phyloP scores from a whole-genome alignment of 2,329 filamentous ascomycete species.

The Verticillium albo-atrum region DNA sequence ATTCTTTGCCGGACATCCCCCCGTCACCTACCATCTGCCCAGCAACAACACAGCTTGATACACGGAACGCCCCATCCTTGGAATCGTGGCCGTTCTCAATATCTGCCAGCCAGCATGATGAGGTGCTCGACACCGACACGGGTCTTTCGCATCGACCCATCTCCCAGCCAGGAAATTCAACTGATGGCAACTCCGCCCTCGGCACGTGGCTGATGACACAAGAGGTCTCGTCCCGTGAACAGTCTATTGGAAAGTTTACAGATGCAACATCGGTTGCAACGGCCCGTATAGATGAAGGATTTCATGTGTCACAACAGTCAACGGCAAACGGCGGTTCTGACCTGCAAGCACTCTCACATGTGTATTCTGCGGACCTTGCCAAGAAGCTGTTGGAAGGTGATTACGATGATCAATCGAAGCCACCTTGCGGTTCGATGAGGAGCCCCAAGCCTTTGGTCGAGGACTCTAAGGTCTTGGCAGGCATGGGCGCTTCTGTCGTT shows the following conservation, averaged over 20 bases:
- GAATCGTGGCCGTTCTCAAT: constrained; percentile 14
- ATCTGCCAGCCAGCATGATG: neutral
- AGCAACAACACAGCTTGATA: neutral
- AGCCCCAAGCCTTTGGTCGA: too few species aligned
- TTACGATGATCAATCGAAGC: neutral
- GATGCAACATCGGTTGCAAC: neutral
- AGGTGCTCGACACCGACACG: neutral
- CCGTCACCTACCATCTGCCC: constrained; percentile 8
- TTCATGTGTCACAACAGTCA: neutral
- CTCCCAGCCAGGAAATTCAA: constrained; percentile 5
- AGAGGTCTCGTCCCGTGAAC: constrained; percentile 1
- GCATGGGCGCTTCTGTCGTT: neutral
- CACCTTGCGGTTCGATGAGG: neutral
- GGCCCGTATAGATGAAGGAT: neutral
- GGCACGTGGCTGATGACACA: constrained; percentile 9
- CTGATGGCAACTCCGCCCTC: constrained; percentile 2
- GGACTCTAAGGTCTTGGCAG: neutral
- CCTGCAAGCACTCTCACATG: neutral
- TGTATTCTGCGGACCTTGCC: neutral
- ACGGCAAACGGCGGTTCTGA: neutral
- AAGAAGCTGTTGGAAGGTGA: neutral
- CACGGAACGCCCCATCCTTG: constrained; percentile 12
- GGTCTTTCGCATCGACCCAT: neutral
- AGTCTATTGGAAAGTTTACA: neutral
- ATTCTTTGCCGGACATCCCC: constrained; percentile 9